phyloP scores from a whole-genome alignment of 352 stramenopile genomes.

The Aphanomyces invadans region DNA sequence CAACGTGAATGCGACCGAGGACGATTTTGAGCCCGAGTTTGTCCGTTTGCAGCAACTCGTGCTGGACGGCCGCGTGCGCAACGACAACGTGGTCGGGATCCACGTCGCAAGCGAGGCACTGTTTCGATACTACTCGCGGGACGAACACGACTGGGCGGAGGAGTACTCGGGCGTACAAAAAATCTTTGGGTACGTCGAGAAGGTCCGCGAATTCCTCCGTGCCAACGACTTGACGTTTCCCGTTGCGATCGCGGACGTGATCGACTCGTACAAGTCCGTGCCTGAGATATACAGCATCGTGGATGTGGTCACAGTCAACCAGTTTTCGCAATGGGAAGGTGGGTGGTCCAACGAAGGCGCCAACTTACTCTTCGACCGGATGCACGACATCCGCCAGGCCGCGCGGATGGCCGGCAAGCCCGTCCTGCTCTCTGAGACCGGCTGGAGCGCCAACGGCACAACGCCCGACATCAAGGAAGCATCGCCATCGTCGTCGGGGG shows the following conservation, averaged over 20 bases:
- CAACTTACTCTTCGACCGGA: constrained; percentile 42
- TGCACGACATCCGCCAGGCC: constrained; percentile 38
- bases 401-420: constrained; percentile 42
- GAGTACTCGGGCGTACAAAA: constrained; percentile 24
- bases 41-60: constrained; percentile 25
- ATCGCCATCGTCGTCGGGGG: constrained; percentile 23
- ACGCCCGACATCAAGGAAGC: constrained; percentile 30
- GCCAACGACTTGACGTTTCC: constrained; percentile 36
- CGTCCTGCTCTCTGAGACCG: constrained; percentile 52
- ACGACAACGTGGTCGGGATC: constrained; percentile 49
- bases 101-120: constrained; percentile 58
- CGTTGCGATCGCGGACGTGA: constrained; percentile 60
- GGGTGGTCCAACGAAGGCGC: constrained; percentile 37
- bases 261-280: constrained; percentile 59
- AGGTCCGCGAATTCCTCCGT: constrained; percentile 43
- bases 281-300: constrained; percentile 46
- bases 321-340: constrained; percentile 67
- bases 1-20: not conserved
- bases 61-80: constrained; percentile 35
- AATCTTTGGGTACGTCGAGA: constrained; percentile 49
- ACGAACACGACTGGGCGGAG: not conserved
- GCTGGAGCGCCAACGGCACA: constrained; percentile 46
- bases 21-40: constrained; percentile 16
- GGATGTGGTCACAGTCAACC: constrained; percentile 62
- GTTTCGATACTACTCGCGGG: constrained; percentile 52